Base-by-base conservation (phyloP, 2,329 filamentous ascomycete genomes). In the Stagonosporopsis chrysanthemi region DNA sequence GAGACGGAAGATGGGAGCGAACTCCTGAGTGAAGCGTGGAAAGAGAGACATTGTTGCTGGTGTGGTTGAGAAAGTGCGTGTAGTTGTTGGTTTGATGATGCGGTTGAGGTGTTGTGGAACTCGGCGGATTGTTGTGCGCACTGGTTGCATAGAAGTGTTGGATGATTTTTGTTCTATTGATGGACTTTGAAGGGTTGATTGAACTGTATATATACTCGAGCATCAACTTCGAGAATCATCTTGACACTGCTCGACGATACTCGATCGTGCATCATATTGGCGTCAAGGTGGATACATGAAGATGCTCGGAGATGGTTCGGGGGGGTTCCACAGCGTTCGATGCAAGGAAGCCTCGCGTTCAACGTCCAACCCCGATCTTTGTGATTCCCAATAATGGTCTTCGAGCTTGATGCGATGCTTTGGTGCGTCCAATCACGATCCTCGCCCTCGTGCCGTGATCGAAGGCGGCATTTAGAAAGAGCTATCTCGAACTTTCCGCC, bases 1-100 rank as follows among this genome's bases (percentile, higher is more conserved):
- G 42, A 82, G 75, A 49, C 78, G 77, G 76, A 81, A 81, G 68
- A 80, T 76, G 57, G 77, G 76, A 61, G 75, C 73, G 62, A 78
- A 73, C 56, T 78, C 76, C 57, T 70, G 67, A n/a, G 69, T 71
- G 67, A 76, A 77, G 68, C 73, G 72, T 66, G 74, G 76, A 70
- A 77, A 78, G 65, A 78, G 74, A 67, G 76, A 77, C 76, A 78
- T 78, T 61, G 63, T 66, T 66, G 61, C 49, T 62, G 67, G 63
- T 56, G 67, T 63, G 15, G 47, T 61, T 50, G 71, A 46, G 48
- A 71, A 63, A 40, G 26, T 58, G 40, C 67, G 72, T 45, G 58
- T 49, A 28, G 58, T 48, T 26, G 61, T 56, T 42, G 71, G 64
- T 51, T 75, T 76, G 33, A 52, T 61, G 47, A 73, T 68, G 61